These are phyloP conservation scores for Penicillium sp. DNA, from an alignment of 2,329 filamentous ascomycete species.

Conservation along the genomic window DNA sequence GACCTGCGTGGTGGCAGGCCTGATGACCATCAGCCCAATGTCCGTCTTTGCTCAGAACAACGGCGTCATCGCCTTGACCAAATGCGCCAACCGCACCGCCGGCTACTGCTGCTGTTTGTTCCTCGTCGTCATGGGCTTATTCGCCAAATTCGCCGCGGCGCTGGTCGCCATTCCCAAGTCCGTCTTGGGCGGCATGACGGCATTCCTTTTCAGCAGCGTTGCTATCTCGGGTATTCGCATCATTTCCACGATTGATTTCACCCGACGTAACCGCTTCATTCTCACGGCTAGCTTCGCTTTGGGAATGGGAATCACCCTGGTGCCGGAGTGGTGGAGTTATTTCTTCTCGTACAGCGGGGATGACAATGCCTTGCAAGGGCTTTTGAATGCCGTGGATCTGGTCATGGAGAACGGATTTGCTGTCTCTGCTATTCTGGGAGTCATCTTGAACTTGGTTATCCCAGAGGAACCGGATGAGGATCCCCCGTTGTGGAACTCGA, in stretches of 20 bases:
- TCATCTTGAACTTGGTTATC: slow-evolving; percentile 67
- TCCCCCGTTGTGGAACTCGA: slow-evolving; percentile 28
- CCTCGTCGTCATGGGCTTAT: slow-evolving; percentile 63
- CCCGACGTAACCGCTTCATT: slow-evolving; percentile 61
- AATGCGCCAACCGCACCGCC: slow-evolving; percentile 62
- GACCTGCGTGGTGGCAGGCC: slow-evolving; percentile 57
- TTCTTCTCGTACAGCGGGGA: slow-evolving; percentile 43
- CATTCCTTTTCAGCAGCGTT: slow-evolving; percentile 62
- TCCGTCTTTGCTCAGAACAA: slow-evolving; percentile 65
- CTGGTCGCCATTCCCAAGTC: slow-evolving; percentile 58
- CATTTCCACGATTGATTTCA: slow-evolving; percentile 57
- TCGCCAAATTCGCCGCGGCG: slow-evolving; percentile 64
- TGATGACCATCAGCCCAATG: slow-evolving; percentile 64
- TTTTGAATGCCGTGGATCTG: slow-evolving; percentile 51
- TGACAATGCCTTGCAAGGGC: slow-evolving; percentile 64
- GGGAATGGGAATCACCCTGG: slow-evolving; percentile 51
- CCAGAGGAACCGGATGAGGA: slow-evolving; percentile 70
- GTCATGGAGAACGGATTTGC: slow-evolving; percentile 60
- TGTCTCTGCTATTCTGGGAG: slow-evolving; percentile 65
- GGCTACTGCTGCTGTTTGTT: slow-evolving; percentile 62
- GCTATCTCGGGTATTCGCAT: slow-evolving; percentile 62
- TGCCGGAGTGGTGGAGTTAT: slow-evolving; percentile 45
- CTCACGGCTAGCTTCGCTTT: slow-evolving; percentile 56
- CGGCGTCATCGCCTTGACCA: slow-evolving; percentile 61
- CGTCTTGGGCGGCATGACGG: slow-evolving; percentile 48